Conservation (phyloP, 768 basidiomycete species). For the Favolaschia claudopus region DNA sequence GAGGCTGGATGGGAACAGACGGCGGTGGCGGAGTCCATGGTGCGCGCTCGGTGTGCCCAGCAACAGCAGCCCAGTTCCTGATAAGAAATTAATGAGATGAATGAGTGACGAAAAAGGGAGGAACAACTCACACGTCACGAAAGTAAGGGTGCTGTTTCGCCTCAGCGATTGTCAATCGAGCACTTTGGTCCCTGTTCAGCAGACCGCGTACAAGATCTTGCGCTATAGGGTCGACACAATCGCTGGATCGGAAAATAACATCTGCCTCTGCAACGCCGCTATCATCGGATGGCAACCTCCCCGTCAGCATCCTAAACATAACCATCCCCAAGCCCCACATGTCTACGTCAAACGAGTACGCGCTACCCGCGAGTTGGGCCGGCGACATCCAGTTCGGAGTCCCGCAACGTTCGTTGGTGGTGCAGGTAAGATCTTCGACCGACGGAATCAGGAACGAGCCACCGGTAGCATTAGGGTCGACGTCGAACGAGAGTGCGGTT, state of each 20-base stretch:
- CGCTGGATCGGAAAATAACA: too few species aligned
- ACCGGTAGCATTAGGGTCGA: not conserved
- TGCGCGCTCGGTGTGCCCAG: not conserved
- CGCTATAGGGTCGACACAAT: not conserved
- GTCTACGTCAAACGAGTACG: conserved; percentile 45
- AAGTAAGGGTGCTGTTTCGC: conserved; percentile 3
- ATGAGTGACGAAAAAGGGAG: not conserved
- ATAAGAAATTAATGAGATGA: not conserved
- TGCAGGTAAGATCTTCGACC: not conserved
- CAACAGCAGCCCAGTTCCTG: not conserved
- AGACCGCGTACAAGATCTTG: not conserved
- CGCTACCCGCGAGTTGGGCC: conserved; percentile 20
- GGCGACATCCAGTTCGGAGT: conserved; percentile 31
- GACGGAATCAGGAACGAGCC: not conserved
- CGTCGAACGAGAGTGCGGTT: not conserved
- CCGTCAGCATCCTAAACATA: conserved; percentile 71
- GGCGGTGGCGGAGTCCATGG: conserved; percentile 1
- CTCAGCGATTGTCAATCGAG: not conserved
- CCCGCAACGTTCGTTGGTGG: conserved; percentile 27
- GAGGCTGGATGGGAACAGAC: not conserved
- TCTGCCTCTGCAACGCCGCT: too few species aligned
- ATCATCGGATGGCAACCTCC: too few species aligned
- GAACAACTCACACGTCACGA: not conserved
- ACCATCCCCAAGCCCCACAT: conserved; percentile 81
- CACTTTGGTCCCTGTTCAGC: not conserved